Evolutionary conservation across 2,329 filamentous ascomycete species (phyloP).

Genomic region (Teratosphaeria destructans): DNA sequence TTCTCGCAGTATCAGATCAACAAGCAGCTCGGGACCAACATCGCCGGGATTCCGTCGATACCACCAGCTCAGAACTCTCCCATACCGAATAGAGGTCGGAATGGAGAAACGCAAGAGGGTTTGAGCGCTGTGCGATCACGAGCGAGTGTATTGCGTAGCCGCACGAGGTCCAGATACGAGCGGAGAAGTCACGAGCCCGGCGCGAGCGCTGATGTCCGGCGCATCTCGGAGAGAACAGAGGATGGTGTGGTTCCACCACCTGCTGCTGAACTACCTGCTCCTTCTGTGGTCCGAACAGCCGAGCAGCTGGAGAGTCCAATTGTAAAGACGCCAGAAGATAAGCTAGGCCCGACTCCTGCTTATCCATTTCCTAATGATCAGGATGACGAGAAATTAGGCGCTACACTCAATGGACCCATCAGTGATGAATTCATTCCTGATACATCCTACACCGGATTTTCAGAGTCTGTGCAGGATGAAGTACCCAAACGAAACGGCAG

Average conservation of each 20-base stretch:
- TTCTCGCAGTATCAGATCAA: constrained; percentile 97
- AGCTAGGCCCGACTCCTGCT: constrained; percentile 29
- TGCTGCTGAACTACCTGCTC: background rate
- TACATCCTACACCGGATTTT: constrained; percentile 3
- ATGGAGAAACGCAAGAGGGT: constrained; percentile 64
- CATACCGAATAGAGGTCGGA: constrained; percentile 69
- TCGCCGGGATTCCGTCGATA: constrained; percentile 76
- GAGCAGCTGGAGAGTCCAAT: constrained; percentile 35
- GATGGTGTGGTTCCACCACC: background rate
- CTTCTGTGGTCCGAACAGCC: constrained; percentile 9
- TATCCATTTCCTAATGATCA: constrained; percentile 18
- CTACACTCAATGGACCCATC: constrained; percentile 27
- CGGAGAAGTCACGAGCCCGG: background rate
- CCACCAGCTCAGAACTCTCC: constrained; percentile 68
- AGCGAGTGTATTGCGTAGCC: constrained; percentile 34
- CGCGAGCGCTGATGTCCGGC: constrained; percentile 24
- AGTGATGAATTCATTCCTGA: constrained; percentile 17
- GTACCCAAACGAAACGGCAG: constrained; percentile 27
- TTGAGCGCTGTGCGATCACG: constrained; percentile 60
- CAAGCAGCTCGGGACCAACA: constrained; percentile 74
- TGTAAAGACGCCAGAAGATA: constrained; percentile 56
- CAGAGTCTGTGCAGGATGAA: constrained; percentile 6
- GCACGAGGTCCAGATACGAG: constrained; percentile 17
- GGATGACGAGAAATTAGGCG: constrained; percentile 13
- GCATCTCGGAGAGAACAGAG: constrained; percentile 52